Conservation (phyloP, 345 rosid genomes). For the Eucalyptus curtisii region DNA sequence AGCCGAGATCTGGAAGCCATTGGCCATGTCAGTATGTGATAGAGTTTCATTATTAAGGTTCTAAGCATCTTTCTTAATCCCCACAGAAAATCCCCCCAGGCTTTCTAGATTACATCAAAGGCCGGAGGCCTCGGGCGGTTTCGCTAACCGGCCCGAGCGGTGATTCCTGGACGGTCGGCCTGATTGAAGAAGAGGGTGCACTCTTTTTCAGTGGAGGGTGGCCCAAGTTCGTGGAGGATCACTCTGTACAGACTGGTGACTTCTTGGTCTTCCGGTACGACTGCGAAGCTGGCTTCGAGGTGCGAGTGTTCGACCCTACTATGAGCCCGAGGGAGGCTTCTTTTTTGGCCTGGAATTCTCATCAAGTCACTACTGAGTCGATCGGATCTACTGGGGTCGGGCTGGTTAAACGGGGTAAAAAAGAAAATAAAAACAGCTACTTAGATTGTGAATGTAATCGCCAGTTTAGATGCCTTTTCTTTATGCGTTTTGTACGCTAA, state of each 20-base stretch:
- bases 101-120: neutral
- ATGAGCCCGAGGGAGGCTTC: neutral
- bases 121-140: neutral
- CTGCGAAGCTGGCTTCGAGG: neutral
- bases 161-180: neutral
- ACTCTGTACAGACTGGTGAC: neutral
- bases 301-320: neutral
- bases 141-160: neutral
- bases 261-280: neutral
- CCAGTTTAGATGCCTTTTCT: neutral
- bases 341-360: neutral
- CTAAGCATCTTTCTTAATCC: neutral
- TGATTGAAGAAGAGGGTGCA: neutral
- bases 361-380: neutral
- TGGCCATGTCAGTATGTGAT: neutral
- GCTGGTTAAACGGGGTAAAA: neutral
- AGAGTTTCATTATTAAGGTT: neutral
- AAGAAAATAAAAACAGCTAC: neutral
- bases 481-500: too few relatives aligned
- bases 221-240: neutral
- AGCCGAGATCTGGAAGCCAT: too few relatives aligned
- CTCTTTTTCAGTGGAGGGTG: neutral
- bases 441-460: neutral
- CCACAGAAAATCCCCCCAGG: neutral
- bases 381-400: neutral